Conservation (phyloP, 768 basidiomycete genomes). For the Cyclocybe aegerita region DNA sequence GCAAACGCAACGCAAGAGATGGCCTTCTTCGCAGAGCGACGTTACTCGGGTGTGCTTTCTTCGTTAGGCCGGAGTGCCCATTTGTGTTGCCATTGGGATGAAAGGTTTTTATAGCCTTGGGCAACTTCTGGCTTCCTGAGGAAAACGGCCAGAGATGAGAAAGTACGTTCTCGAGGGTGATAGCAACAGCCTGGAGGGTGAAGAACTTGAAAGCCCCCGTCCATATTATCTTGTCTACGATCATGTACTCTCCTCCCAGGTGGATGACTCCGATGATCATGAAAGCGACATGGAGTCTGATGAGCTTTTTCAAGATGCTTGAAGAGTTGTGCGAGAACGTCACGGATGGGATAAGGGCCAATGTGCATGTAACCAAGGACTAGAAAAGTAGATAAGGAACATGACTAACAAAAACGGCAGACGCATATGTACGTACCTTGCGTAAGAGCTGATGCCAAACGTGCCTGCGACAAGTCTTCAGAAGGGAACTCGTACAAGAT, state of each 20-base stretch:
- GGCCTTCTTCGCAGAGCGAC: constrained; percentile 1
- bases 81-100: background rate
- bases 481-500: background rate
- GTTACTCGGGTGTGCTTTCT: background rate
- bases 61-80: background rate
- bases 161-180: constrained; percentile 15
- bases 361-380: constrained; percentile 8
- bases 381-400: background rate
- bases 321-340: background rate
- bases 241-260: constrained; percentile 30
- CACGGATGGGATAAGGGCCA: background rate
- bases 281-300: constrained; percentile 25
- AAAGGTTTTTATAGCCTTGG: background rate
- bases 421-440: constrained; percentile 10
- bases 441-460: constrained; percentile 22
- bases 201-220: constrained; percentile 31
- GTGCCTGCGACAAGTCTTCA: constrained; percentile 1
- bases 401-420: background rate
- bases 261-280: constrained; percentile 32
- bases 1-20: constrained; percentile 11
- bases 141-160: background rate
- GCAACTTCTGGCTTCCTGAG: background rate
- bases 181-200: constrained; percentile 30
- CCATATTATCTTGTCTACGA: constrained; percentile 18
- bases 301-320: constrained; percentile 2